Evolutionary conservation across 768 basidiomycete species (phyloP), one percentile per base, ranked within the genome.

Genomic region (Trametes punicea): DNA sequence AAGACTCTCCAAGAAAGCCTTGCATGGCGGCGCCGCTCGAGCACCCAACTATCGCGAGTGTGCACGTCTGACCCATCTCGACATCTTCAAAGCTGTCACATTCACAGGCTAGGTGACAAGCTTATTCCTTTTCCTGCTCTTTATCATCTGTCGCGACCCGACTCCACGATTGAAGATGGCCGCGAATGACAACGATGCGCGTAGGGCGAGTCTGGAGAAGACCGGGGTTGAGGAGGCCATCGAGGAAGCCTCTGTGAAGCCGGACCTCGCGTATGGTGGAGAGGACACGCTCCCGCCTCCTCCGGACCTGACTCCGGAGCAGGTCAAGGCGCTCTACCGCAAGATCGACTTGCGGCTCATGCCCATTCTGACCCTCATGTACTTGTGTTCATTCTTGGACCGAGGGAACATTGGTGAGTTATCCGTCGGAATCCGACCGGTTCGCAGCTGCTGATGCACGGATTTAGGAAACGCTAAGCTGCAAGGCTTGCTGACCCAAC

Each of bases 401-500:
- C 23, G 68, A 61, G 67, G 68, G 10, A 55, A 55, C 61, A 57
- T 50, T 31, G 50, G 65, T 62, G 26, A 18, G 42, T 51, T 2
- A 18, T 27, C 33, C 55, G 30, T 13, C 41, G n/a, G 1, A n/a
- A 3, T 29, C 10, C 4, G 10, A n/a, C n/a, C n/a, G n/a, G n/a
- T n/a, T n/a, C n/a, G n/a, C n/a, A n/a, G n/a, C n/a, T n/a, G 20
- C 31, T 39, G 21, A 38, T 10, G 9, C 27, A 8, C 25, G 13
- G 7, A 7, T 33, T 26, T 6, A 67, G 66, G 66, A 1, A 69
- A 67, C 38, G 68, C 66, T 25, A 69, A 67, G 52, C 46, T 69
- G 8, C 62, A 69, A 62, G 88, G 88, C 2, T 69, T 91, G 3
- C 64, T 67, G 15, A 78, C 70, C 0, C 76, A 88, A 62, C 73